Evolutionary conservation across 306 rosid genomes (phyloP), one percentile per base, ranked within the genome.

Genomic region (Alnus glutinosa): DNA sequence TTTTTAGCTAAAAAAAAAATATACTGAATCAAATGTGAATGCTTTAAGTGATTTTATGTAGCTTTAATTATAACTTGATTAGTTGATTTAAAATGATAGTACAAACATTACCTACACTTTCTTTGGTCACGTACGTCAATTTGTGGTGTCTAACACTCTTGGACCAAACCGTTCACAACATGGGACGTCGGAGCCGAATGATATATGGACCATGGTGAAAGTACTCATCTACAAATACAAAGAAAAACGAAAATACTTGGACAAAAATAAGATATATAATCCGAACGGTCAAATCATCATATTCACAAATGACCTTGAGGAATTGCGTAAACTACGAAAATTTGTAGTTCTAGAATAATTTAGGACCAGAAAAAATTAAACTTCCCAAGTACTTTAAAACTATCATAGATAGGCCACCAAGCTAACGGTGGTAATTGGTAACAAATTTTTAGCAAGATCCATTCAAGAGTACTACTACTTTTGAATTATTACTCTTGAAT

Each of bases 161-260:
- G 28, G 28, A 23, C 28, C 28, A 23, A 23, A 23, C 28, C 28
- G 28, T 23, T 23, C 28, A 23, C 28, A 23, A 23, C 28, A 23
- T 23, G 28, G 28, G 28, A 23, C 28, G 28, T 23, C 28, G 99
- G 97, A 50, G 99, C 98, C 4, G 98, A 93, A 84, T 95, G 99
- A 83, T 23, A 23, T 23, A 23, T 92, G 98, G 52, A 95, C 99
- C 99, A 95, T 93, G 75, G 98, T 95, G 92, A 95, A 95, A 78
- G 96, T 91, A 80, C 97, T 95, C 98, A 95, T 95, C 99, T 93
- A 78, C 48, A 51, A 66, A 44, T 39, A 55, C 50, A 76, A 75
- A 19, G 5, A 28, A 78, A 81, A 87, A 80, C 3, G 46, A 72
- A 39, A 73, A 55, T 67, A 64, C 70, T 86, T 83, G 81, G 81